Evolutionary conservation across 1,284 basidiomycete genomes (phyloP).

Genomic region (Coniophora puteana): DNA sequence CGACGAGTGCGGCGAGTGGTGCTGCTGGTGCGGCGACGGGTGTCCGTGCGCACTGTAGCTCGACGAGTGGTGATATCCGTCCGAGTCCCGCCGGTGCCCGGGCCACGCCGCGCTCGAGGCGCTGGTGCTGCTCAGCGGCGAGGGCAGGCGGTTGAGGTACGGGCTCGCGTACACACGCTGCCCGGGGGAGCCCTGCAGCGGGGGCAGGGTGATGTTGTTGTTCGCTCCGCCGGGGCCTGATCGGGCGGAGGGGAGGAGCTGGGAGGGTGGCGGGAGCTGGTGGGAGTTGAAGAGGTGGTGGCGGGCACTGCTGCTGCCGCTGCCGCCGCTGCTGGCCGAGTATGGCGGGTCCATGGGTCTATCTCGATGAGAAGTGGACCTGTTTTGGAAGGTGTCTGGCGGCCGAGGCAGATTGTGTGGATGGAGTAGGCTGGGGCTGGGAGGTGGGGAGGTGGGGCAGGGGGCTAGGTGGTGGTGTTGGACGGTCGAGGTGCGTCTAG

Average conservation of each 20-base stretch:
- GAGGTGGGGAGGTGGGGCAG: neutral
- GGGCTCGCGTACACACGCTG: conserved; percentile 18
- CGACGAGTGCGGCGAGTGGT: too few species aligned
- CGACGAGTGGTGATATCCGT: conserved; percentile 24
- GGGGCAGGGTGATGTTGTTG: conserved; percentile 34
- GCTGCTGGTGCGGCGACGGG: neutral
- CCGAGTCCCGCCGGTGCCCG: conserved; percentile 30
- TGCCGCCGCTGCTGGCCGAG: conserved; percentile 22
- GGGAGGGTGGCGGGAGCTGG: conserved; percentile 43
- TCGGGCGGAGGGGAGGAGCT: conserved; percentile 38
- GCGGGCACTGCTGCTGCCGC: conserved; percentile 20
- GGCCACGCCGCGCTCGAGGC: conserved; percentile 18
- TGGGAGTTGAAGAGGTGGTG: conserved; percentile 34
- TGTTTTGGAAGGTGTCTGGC: neutral
- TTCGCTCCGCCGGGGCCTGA: conserved; percentile 29
- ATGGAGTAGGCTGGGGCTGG: conserved; percentile 7
- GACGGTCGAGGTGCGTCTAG: too few species aligned
- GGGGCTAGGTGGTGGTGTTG: neutral
- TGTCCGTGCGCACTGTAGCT: neutral
- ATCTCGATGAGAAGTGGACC: too few species aligned
- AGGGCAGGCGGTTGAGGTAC: conserved; percentile 22
- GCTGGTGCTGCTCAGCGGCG: conserved; percentile 19
- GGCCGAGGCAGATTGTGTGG: conserved; percentile 4
- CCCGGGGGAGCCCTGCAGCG: conserved; percentile 27
- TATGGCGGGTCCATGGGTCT: conserved; percentile 16